phyloP scores from a whole-genome alignment of 163 green algal species.

The Prototheca wickerhamii region DNA sequence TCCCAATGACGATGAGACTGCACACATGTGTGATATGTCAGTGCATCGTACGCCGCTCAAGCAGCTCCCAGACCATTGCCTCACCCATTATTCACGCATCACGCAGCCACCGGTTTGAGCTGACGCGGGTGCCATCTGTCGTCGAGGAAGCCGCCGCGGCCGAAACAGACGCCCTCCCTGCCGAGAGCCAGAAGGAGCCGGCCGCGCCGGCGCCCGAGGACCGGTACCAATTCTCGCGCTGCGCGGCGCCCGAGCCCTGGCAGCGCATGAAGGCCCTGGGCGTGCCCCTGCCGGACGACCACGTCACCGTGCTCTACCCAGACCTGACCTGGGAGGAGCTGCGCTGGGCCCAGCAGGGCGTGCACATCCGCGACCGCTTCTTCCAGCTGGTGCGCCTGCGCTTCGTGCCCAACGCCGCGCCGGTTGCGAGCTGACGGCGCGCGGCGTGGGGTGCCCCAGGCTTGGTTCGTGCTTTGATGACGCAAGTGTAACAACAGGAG shows the following conservation, averaged over 20 bases:
- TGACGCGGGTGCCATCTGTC: constrained; percentile 9
- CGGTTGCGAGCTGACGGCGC: not conserved
- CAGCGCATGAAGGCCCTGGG: constrained; percentile 39
- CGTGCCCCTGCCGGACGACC: constrained; percentile 50
- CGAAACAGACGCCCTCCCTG: not conserved
- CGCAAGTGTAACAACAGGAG: no score
- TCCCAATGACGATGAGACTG: no score
- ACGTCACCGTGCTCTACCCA: constrained; percentile 48
- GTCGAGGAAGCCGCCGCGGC: not conserved
- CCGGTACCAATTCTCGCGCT: constrained; percentile 51
- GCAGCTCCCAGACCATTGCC: no score
- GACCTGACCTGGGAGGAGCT: constrained; percentile 70
- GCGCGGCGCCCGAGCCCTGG: constrained; percentile 47
- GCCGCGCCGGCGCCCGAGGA: constrained; percentile 25
- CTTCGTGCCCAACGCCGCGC: constrained; percentile 7
- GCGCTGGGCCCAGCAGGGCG: constrained; percentile 17
- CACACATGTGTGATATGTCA: no score
- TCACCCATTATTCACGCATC: not conserved
- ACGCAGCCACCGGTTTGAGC: constrained; percentile 26
- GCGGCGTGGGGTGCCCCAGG: not conserved
- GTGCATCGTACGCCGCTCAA: no score
- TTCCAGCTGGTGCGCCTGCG: constrained; percentile 21
- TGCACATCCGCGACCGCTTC: constrained; percentile 7
- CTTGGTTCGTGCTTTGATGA: no score
- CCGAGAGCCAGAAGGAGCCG: no score